Evolutionary conservation across 2,329 filamentous ascomycete genomes (phyloP).

Genomic region (Penicillium sp.): DNA sequence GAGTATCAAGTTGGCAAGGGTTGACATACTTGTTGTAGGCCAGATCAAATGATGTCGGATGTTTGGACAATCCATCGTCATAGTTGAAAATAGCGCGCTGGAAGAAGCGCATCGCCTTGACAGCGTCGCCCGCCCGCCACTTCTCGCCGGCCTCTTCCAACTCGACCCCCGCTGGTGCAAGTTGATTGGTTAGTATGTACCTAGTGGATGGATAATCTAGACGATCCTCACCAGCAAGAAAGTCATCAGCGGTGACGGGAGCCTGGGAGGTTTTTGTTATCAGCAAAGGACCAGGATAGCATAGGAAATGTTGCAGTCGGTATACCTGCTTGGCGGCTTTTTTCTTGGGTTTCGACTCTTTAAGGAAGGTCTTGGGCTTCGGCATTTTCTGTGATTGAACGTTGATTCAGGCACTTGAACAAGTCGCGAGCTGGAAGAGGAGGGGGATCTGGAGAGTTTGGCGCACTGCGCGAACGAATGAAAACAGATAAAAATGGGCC

Average conservation of each 20-base stretch:
- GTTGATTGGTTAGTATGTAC: neutral
- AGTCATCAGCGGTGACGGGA: constrained; percentile 65
- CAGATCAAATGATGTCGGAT: constrained; percentile 64
- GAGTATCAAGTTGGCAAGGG: too few relatives aligned
- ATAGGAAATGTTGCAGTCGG: too few relatives aligned
- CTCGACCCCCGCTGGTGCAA: constrained; percentile 59
- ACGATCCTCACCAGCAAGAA: constrained; percentile 53
- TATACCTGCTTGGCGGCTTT: constrained; percentile 42
- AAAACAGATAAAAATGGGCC: too few relatives aligned
- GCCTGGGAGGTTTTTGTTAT: constrained; percentile 27
- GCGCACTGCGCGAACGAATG: too few relatives aligned
- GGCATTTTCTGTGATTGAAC: constrained; percentile 31
- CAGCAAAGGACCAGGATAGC: too few relatives aligned
- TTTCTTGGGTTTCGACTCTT: constrained; percentile 45
- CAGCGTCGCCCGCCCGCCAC: constrained; percentile 68
- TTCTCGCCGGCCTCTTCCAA: constrained; percentile 71
- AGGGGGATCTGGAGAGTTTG: too few relatives aligned
- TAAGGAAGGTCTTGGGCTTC: constrained; percentile 41
- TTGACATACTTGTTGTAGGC: constrained; percentile 70
- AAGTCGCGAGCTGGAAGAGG: too few relatives aligned
- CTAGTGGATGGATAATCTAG: neutral
- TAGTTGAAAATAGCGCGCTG: constrained; percentile 65
- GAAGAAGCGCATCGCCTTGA: constrained; percentile 59
- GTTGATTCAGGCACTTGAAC: too few relatives aligned
- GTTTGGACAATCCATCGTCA: constrained; percentile 59